These are phyloP conservation scores for Fusarium pilosicola DNA, from an alignment of 2,329 filamentous ascomycete genomes.

Conservation along the genomic window DNA sequence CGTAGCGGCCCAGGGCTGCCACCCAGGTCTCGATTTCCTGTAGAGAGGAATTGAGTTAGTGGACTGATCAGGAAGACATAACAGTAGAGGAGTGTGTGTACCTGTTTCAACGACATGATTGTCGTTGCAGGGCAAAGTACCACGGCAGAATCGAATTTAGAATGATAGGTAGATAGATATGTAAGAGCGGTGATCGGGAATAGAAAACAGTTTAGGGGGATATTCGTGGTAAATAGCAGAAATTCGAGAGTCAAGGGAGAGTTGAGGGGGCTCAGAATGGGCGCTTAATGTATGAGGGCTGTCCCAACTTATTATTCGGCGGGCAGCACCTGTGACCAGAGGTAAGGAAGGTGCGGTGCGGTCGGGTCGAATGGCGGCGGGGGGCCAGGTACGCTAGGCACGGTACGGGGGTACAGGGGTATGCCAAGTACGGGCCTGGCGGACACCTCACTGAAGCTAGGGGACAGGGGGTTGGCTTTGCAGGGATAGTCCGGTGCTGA, in stretches of 20 bases:
- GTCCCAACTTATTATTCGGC: constrained; percentile 45
- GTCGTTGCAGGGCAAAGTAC: constrained; percentile 41
- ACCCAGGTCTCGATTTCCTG: constrained; percentile 99
- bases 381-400: constrained; percentile 38
- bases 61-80: constrained; percentile 14
- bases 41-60: constrained; percentile 25
- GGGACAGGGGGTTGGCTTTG: constrained; percentile 12
- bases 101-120: constrained; percentile 70
- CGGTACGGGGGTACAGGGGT: constrained; percentile 37
- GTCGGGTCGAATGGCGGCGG: constrained; percentile 27
- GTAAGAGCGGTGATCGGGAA: constrained; percentile 1
- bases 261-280: constrained; percentile 28
- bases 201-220: constrained; percentile 16
- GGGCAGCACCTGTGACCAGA: constrained; percentile 34
- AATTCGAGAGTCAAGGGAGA: constrained; percentile 32
- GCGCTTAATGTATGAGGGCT: constrained; percentile 44
- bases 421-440: constrained; percentile 10
- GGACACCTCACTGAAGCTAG: background rate
- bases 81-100: constrained; percentile 50
- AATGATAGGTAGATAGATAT: constrained; percentile 6
- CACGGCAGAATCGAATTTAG: constrained; percentile 23
- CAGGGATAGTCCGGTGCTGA: constrained; percentile 28
- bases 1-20: constrained; percentile 87
- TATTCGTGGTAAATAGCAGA: constrained; percentile 31
- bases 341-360: constrained; percentile 20